Conservation (phyloP, 768 basidiomycete genomes). For the Psilocybe cubensis region DNA sequence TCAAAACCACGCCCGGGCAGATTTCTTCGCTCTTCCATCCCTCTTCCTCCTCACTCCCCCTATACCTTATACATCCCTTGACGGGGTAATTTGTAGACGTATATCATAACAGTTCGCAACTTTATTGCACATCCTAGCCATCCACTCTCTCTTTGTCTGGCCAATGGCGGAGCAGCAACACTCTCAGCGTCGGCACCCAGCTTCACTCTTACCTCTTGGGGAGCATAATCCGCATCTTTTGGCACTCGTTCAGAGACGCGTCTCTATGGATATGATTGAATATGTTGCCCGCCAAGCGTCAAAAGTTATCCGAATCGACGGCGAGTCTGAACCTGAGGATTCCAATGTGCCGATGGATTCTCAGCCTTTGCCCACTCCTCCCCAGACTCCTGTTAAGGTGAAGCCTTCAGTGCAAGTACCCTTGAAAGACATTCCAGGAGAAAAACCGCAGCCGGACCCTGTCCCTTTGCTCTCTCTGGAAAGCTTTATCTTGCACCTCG, state of each 20-base stretch:
- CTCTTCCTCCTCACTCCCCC: slow-evolving; percentile 21
- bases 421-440: slow-evolving; percentile 23
- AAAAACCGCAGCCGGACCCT: slow-evolving; percentile 13
- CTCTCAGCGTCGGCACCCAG: slow-evolving; percentile 57
- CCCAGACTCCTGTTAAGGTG: slow-evolving; percentile 62
- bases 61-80: slow-evolving; percentile 42
- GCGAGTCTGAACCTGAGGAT: slow-evolving; percentile 36
- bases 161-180: slow-evolving; percentile 30
- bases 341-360: slow-evolving; percentile 7
- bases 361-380: slow-evolving; percentile 60
- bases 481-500: slow-evolving; percentile 83
- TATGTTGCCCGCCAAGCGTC: slow-evolving; percentile 82
- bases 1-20: slow-evolving; percentile 30
- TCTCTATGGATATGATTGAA: slow-evolving; percentile 84
- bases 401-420: slow-evolving; percentile 34
- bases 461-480: slow-evolving; percentile 62
- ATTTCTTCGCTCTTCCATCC: slow-evolving; percentile 19
- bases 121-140: slow-evolving; percentile 33
- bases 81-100: slow-evolving; percentile 37
- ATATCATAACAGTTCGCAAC: slow-evolving; percentile 18
- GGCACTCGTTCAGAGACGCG: slow-evolving; percentile 74
- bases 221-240: slow-evolving; percentile 83
- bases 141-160: slow-evolving; percentile 25
- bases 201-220: slow-evolving; percentile 78
- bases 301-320: slow-evolving; percentile 73